These are phyloP conservation scores for Fusarium mexicanum DNA, from an alignment of 2,329 filamentous ascomycete genomes.

Conservation along the genomic window DNA sequence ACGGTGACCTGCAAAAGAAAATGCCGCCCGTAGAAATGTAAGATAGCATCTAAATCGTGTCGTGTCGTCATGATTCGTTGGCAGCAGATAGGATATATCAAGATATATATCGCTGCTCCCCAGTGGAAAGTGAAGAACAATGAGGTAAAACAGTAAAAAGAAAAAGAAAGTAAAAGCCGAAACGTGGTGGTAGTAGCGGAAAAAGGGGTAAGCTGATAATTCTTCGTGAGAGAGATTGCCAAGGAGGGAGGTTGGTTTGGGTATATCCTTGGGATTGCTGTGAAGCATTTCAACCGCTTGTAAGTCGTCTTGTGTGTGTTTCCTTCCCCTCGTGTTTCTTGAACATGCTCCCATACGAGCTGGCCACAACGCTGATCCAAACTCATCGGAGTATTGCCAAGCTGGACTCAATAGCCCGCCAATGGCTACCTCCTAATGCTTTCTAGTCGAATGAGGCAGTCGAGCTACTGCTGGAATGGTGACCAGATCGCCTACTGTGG, in stretches of 20 bases:
- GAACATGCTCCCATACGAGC: constrained; percentile 15
- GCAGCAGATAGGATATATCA: constrained; percentile 13
- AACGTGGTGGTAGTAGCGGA: background rate
- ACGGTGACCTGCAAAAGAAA: constrained; percentile 5
- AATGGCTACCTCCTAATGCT: background rate
- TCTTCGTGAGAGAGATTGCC: constrained; percentile 41
- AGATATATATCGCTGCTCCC: constrained; percentile 17
- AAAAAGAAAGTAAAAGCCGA: background rate
- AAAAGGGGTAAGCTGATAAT: constrained; percentile 1
- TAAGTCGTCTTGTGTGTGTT: constrained; percentile 43
- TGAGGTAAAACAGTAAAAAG: background rate
- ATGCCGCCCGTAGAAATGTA: constrained; percentile 29
- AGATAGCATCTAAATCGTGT: constrained; percentile 41
- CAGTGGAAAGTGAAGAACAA: constrained; percentile 16
- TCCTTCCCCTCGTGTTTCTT: constrained; percentile 23
- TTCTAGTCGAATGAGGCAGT: constrained; percentile 67
- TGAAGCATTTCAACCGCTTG: constrained; percentile 53
- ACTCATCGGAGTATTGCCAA: constrained; percentile 20
- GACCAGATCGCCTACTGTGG: constrained; percentile 61
- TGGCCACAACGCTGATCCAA: constrained; percentile 26
- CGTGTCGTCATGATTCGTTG: constrained; percentile 43
- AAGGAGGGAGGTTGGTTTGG: constrained; percentile 38
- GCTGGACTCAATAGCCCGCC: constrained; percentile 4
- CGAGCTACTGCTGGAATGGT: constrained; percentile 71
- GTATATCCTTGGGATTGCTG: constrained; percentile 49